Evolutionary conservation across 345 rosid genomes (phyloP).

Genomic region (Salix arbutifolia): DNA sequence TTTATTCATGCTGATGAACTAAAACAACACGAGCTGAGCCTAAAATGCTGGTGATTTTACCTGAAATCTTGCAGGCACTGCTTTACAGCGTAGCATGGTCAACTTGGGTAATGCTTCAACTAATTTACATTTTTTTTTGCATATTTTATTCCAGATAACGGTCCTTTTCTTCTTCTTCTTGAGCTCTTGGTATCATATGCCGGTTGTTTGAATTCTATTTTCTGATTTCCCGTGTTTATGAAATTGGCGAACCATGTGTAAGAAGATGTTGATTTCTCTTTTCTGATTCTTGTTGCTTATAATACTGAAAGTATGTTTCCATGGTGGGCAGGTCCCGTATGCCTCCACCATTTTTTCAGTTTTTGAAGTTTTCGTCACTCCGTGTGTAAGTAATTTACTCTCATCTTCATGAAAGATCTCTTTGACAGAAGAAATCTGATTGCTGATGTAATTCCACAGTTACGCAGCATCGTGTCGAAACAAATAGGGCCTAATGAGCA

Average conservation of each 20-base stretch:
- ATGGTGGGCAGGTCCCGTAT: slow-evolving; percentile 65
- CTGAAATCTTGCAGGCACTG: slow-evolving; percentile 47
- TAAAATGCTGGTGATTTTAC: not conserved
- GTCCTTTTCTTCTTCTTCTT: not conserved
- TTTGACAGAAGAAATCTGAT: not conserved
- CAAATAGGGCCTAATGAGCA: slow-evolving; percentile 74
- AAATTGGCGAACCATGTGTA: not conserved
- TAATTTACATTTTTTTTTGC: not conserved
- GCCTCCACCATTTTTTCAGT: slow-evolving; percentile 36
- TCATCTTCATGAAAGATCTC: not conserved
- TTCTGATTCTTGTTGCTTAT: not conserved
- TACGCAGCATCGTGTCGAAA: slow-evolving; percentile 77
- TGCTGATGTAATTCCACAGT: slow-evolving; percentile 25
- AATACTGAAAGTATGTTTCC: not conserved
- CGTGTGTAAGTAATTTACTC: slow-evolving; percentile 55
- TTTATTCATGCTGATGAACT: not conserved
- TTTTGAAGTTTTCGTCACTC: slow-evolving; percentile 39
- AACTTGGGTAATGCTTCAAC: slow-evolving; percentile 54
- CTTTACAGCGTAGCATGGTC: slow-evolving; percentile 75
- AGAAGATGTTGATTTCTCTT: not conserved
- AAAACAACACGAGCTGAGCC: not conserved
- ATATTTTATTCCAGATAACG: not conserved
- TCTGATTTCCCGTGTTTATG: not conserved
- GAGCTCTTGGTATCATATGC: not conserved
- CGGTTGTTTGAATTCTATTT: not conserved